These are phyloP conservation scores for Backusella australiensis DNA, from an alignment of 192 early-diverging fungal species.

Conservation along the genomic window DNA sequence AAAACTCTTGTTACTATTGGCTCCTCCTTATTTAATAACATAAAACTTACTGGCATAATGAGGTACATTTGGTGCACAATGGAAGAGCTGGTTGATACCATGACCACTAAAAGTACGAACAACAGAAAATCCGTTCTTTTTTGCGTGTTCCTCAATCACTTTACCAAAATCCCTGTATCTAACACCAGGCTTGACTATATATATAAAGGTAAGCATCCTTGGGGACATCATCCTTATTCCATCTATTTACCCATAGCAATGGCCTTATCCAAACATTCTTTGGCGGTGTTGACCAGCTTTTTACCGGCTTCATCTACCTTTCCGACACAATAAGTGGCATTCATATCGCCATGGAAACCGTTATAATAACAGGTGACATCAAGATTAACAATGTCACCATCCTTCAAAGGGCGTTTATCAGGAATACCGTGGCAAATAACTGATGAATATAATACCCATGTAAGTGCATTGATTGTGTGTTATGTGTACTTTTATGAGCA, in stretches of 20 bases:
- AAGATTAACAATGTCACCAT: conserved; percentile 96
- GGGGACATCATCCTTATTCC: not conserved
- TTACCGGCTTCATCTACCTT: conserved; percentile 74
- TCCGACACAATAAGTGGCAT: conserved; percentile 91
- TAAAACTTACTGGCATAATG: conserved; percentile 77
- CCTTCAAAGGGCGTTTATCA: conserved; percentile 84
- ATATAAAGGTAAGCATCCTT: not conserved
- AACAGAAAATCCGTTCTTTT: conserved; percentile 81
- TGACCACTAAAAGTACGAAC: conserved; percentile 92
- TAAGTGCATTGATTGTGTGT: no score
- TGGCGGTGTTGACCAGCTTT: conserved; percentile 75
- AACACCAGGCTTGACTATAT: conserved; percentile 81
- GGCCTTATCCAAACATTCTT: conserved; percentile 87
- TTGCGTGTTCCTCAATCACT: conserved; percentile 85
- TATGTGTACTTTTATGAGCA: not conserved
- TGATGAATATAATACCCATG: not conserved
- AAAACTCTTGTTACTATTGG: not conserved
- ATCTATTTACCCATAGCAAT: conserved; percentile 75
- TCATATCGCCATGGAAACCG: conserved; percentile 93
- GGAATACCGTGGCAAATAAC: conserved; percentile 99
- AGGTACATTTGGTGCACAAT: conserved; percentile 85
- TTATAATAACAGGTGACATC: conserved; percentile 88
- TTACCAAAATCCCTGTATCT: conserved; percentile 91
- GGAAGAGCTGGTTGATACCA: conserved; percentile 87
- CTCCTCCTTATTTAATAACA: no score